Conservation (phyloP, 495 filamentous ascomycete genomes). For the Hypoxylon cercidicola region DNA sequence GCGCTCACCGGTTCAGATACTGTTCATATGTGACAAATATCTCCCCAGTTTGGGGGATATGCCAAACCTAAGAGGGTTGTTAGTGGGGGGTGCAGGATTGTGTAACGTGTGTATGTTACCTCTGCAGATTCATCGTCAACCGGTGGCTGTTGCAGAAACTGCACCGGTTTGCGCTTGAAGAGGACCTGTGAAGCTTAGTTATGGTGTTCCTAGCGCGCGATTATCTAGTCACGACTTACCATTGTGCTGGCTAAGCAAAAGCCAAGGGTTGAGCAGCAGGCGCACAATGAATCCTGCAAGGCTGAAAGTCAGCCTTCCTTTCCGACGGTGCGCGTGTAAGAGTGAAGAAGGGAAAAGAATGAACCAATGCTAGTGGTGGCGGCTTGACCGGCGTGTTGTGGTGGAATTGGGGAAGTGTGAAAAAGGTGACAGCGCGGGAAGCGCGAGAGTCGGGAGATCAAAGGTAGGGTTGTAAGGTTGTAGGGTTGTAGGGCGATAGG, state of each 20-base stretch:
- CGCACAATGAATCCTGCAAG: slow-evolving; percentile 48
- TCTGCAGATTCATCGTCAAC: slow-evolving; percentile 84
- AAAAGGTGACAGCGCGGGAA: slow-evolving; percentile 45
- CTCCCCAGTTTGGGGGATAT: slow-evolving; percentile 89
- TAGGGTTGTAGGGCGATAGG: slow-evolving; percentile 30
- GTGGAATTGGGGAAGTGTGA: slow-evolving; percentile 47
- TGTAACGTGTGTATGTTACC: slow-evolving; percentile 57
- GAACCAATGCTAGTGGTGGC: slow-evolving; percentile 43
- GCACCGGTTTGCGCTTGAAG: slow-evolving; percentile 95
- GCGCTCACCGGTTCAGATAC: slow-evolving; percentile 78
- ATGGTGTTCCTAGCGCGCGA: background rate
- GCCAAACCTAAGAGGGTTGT: slow-evolving; percentile 76
- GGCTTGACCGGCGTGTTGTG: slow-evolving; percentile 43
- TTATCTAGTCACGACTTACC: slow-evolving; percentile 27
- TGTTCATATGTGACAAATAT: slow-evolving; percentile 89
- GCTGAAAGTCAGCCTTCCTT: slow-evolving; percentile 54
- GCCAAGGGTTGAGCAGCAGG: slow-evolving; percentile 37
- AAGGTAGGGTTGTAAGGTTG: slow-evolving; percentile 31
- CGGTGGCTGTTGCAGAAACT: slow-evolving; percentile 75
- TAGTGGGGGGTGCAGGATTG: slow-evolving; percentile 34
- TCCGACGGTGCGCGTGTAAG: slow-evolving; percentile 22
- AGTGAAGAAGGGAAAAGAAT: slow-evolving; percentile 16
- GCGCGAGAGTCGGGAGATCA: slow-evolving; percentile 38
- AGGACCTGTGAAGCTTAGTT: slow-evolving; percentile 71
- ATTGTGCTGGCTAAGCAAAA: slow-evolving; percentile 31